Conservation (phyloP, 805 yeast species). For the Candida morakotiae region DNA sequence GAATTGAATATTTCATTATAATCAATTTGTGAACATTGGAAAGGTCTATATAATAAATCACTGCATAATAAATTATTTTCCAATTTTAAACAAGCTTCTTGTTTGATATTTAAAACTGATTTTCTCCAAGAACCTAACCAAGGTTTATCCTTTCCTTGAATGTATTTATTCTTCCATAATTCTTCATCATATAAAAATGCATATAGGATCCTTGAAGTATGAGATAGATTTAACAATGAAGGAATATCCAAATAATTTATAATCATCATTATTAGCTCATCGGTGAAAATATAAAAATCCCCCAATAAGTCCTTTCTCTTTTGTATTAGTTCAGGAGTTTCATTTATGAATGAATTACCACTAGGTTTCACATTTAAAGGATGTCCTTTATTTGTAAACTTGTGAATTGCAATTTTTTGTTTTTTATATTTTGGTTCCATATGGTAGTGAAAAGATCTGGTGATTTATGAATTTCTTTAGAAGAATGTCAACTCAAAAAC, state of each 20-base stretch:
- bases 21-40: conserved; percentile 70
- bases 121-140: conserved; percentile 87
- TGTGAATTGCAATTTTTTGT: conserved; percentile 8
- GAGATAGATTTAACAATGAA: conserved; percentile 51
- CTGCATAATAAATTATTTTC: conserved; percentile 57
- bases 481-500: too few species aligned
- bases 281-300: conserved; percentile 46
- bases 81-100: conserved; percentile 40
- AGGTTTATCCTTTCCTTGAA: conserved; percentile 11
- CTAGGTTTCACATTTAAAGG: conserved; percentile 73
- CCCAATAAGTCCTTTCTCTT: conserved; percentile 46
- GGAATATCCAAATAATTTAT: conserved; percentile 44
- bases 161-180: conserved; percentile 66
- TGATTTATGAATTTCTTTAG: too few species aligned
- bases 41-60: conserved; percentile 78
- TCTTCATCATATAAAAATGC: conserved; percentile 78
- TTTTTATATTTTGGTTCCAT: conserved; percentile 4
- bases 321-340: conserved; percentile 15
- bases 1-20: conserved; percentile 44
- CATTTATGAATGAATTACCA: conserved; percentile 56
- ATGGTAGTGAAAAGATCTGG: conserved; percentile 1
- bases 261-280: conserved; percentile 58
- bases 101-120: conserved; percentile 47
- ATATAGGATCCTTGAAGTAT: conserved; percentile 61
- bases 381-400: conserved; percentile 43